These are phyloP conservation scores for Suillus americanus DNA, from an alignment of 768 basidiomycete genomes.

Conservation along the genomic window DNA sequence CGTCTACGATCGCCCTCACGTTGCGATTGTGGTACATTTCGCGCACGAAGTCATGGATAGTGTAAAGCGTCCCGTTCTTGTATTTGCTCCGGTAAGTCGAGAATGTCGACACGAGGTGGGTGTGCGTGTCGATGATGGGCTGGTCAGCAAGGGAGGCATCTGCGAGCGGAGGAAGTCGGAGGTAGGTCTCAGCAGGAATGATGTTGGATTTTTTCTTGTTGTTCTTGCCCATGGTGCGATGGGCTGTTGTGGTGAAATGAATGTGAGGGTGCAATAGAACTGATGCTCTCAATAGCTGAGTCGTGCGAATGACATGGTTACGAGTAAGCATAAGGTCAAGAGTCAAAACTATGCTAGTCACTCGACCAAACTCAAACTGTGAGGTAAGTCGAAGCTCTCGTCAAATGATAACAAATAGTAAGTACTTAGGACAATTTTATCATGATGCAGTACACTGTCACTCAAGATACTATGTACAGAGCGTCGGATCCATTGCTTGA, in stretches of 20 bases:
- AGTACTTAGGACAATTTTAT: background rate
- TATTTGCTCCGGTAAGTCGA: conserved; percentile 62
- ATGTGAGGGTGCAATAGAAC: conserved; percentile 15
- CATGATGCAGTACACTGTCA: background rate
- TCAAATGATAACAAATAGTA: background rate
- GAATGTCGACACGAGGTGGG: conserved; percentile 78
- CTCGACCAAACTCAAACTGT: background rate
- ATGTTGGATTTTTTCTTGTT: conserved; percentile 25
- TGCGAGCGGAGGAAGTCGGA: conserved; percentile 31
- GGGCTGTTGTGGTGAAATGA: conserved; percentile 41
- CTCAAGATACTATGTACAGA: background rate
- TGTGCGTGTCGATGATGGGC: conserved; percentile 80
- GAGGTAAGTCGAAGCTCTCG: background rate
- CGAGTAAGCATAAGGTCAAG: conserved; percentile 3
- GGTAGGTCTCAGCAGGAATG: conserved; percentile 33
- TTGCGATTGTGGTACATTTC: conserved; percentile 56
- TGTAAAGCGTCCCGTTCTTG: conserved; percentile 48
- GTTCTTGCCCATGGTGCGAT: conserved; percentile 43
- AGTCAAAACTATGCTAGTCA: background rate
- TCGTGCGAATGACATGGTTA: conserved; percentile 7
- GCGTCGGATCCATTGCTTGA: background rate
- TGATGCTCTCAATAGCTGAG: background rate
- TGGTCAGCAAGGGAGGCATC: conserved; percentile 13
- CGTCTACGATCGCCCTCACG: conserved; percentile 74
- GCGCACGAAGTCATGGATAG: conserved; percentile 69